Base-by-base conservation (phyloP, 2,329 filamentous ascomycete species). In the Saccharata proteae region DNA sequence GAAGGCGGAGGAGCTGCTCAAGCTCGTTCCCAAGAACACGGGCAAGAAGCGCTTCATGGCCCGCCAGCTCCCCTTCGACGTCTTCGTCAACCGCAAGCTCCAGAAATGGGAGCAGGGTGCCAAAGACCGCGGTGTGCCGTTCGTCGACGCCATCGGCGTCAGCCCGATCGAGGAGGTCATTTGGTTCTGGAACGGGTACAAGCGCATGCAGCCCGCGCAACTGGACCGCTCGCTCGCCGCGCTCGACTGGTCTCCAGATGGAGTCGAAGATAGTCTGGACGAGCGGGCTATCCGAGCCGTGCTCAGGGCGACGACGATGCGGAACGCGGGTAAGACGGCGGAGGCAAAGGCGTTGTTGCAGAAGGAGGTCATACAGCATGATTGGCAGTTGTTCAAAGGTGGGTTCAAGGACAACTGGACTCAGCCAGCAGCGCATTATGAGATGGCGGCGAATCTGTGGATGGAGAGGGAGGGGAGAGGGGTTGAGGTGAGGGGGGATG, bases 41-140 rank as follows among this genome's bases (percentile, higher is more conserved):
- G 86, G 86, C 22, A 85, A 81, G 58, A 93, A 93, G 59, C 75
- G 74, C 23, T 83, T 98, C 54, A 82, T 96, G 79, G 80, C 83
- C 0, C 74, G 79, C 14, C 83, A 92, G 46, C 64, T 96, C 8
- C 90, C 90, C 0, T 85, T 98, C 40, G 90, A 98, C 52, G 64
- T 79, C 4, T 94, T 92, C 45, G 75, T 90, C 9, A 65, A 71
- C 31, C 75, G 85, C 36, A 96, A 93, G 59, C 58, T 96, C 10
- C 67, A 74, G 33, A 93, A 93, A 54, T 94, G 86, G 86, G 79
- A 92, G 46, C 73, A 75, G 17, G 69, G 84, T 14, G 75, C 80
- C 4, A 77, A 77, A 47, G 63, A 69, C 26, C 70, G 76, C 54
- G 64, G 68, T 2, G 57, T 83, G 18, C 70, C 77, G 28, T 62